Evolutionary conservation across 257 asterid genomes (phyloP).

Genomic region (Solanum microdontum): DNA sequence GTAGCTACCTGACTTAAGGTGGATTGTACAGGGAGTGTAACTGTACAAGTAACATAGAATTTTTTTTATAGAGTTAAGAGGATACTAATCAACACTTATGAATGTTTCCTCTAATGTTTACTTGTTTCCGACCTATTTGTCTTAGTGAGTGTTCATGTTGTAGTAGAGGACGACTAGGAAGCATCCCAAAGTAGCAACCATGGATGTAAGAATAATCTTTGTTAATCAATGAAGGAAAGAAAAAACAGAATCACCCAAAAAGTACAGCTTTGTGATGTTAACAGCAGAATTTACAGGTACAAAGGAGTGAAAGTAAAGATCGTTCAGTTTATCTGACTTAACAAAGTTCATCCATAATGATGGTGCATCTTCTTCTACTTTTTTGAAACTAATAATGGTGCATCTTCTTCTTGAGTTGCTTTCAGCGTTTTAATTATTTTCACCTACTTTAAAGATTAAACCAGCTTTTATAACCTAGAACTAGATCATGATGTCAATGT

Average conservation of each 20-base stretch:
- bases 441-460: background rate
- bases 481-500: background rate
- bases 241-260: background rate
- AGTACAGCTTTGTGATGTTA: background rate
- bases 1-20: background rate
- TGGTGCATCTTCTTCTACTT: background rate
- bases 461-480: background rate
- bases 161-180: background rate
- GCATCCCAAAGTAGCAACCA: background rate
- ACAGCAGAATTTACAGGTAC: background rate
- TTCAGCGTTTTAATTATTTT: background rate
- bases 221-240: background rate
- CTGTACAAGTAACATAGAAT: background rate
- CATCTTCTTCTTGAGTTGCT: background rate
- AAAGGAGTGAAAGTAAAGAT: background rate
- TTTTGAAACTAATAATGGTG: background rate
- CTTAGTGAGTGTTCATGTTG: background rate
- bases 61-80: background rate
- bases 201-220: background rate
- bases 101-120: background rate
- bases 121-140: background rate
- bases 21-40: background rate
- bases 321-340: background rate
- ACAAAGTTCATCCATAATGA: background rate
- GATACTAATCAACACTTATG: background rate